These are phyloP conservation scores for Mercurialis annua DNA, from an alignment of 345 rosid genomes.

Conservation along the genomic window DNA sequence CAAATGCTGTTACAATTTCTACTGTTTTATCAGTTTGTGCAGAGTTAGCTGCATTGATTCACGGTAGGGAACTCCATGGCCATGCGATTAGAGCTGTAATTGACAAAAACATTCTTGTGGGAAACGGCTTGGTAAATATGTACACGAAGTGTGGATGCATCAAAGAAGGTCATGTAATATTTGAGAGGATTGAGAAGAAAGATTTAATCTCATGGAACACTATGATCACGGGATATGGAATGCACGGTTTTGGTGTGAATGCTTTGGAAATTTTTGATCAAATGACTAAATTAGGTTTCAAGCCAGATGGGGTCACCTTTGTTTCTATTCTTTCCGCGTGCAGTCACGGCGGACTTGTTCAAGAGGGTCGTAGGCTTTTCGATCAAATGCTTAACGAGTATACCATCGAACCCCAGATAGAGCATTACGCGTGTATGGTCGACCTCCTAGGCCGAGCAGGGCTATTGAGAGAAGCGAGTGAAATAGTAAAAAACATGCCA, in stretches of 20 bases:
- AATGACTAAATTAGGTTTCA: constrained; percentile 45
- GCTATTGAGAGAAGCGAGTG: constrained; percentile 52
- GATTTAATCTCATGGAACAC: constrained; percentile 67
- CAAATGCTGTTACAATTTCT: constrained; percentile 56
- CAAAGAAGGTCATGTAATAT: constrained; percentile 40
- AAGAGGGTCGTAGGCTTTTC: constrained; percentile 47
- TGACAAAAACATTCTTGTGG: constrained; percentile 51
- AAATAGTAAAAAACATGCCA: constrained; percentile 59
- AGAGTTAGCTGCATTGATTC: constrained; percentile 47
- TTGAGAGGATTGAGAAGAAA: constrained; percentile 40
- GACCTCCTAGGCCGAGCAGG: constrained; percentile 76
- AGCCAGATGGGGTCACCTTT: constrained; percentile 61
- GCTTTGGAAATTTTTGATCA: constrained; percentile 48
- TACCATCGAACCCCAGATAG: constrained; percentile 51
- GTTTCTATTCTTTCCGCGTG: constrained; percentile 77
- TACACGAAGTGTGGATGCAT: constrained; percentile 67
- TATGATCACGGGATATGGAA: constrained; percentile 60
- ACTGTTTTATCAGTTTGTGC: constrained; percentile 65
- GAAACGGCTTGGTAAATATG: constrained; percentile 66
- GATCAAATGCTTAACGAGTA: constrained; percentile 38
- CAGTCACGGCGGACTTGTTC: constrained; percentile 67
- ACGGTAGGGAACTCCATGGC: constrained; percentile 67
- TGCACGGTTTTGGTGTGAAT: constrained; percentile 54
- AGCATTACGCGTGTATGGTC: constrained; percentile 68
- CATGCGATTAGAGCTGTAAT: constrained; percentile 47